Conservation (phyloP, 169 alveolate genomes). For the Eimeria falciformis region DNA sequence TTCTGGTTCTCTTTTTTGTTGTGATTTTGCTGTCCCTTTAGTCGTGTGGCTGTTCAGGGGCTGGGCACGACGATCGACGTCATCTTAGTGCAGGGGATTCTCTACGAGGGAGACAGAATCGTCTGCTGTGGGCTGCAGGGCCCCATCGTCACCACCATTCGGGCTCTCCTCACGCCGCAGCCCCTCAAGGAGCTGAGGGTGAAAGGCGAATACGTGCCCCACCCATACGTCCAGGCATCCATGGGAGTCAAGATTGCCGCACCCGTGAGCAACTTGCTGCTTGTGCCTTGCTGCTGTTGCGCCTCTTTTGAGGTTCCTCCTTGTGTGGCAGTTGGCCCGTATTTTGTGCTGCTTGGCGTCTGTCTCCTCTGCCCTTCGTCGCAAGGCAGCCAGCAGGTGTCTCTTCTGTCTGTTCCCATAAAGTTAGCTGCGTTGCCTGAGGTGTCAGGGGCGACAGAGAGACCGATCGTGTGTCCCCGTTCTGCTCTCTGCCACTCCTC, state of each 20-base stretch:
- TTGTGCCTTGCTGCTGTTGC: background rate
- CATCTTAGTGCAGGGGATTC: conserved; percentile 96
- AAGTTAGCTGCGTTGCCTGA: no score
- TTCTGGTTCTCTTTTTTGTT: no score
- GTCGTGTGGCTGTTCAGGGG: conserved; percentile 91
- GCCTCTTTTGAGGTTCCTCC: conserved; percentile 1
- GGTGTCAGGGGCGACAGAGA: no score
- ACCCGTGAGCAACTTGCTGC: conserved; percentile 77
- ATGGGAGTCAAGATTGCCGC: conserved; percentile 96
- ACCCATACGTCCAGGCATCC: conserved; percentile 93
- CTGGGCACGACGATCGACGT: conserved; percentile 99
- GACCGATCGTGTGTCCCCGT: no score
- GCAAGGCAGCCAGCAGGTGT: no score
- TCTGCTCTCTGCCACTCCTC: no score
- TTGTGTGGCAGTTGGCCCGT: background rate
- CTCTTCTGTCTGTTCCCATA: no score
- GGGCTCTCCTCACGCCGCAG: conserved; percentile 98
- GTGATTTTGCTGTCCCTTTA: no score
- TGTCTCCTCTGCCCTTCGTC: background rate
- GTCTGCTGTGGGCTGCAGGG: conserved; percentile 97
- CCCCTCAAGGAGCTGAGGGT: conserved; percentile 99
- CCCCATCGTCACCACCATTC: conserved; percentile 96
- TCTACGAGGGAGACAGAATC: conserved; percentile 97
- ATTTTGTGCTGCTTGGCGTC: background rate
- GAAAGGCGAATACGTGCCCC: conserved; percentile 98